Percentiles rank a stretch among this genome's conserved stretches.
These are phyloP conservation scores for Smallanthus sonchifolius DNA, from an alignment of 129 eudicot genomes.

Conservation along the genomic window DNA sequence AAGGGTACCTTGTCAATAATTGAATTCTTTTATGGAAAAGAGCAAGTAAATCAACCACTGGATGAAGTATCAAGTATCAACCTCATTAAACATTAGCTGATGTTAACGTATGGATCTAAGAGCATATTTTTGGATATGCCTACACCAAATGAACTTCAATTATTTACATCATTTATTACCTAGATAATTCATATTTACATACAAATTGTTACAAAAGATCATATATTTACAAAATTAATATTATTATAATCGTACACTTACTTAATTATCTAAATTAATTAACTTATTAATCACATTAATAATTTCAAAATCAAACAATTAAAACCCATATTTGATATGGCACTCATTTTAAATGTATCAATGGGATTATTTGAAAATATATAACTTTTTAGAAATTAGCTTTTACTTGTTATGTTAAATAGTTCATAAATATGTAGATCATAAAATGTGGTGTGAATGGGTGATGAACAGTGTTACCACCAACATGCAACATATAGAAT, in stretches of 20 bases:
- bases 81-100: not conserved
- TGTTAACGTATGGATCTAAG: not conserved
- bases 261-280: not conserved
- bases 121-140: not conserved
- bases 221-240: not conserved
- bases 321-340: not conserved
- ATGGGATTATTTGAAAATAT: not conserved
- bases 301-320: not conserved
- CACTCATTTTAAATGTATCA: not conserved
- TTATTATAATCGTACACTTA: not conserved
- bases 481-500: not conserved
- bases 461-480: not conserved
- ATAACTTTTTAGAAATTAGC: not conserved
- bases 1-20: not conserved
- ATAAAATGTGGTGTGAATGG: not conserved
- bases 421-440: not conserved
- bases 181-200: not conserved
- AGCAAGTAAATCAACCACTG: not conserved
- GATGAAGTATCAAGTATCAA: not conserved
- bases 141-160: not conserved
- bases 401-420: not conserved
- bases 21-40: not conserved
- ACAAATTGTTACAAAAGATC: not conserved
- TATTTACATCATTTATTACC: not conserved
- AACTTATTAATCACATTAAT: not conserved